A percentile compares a stretch with the other conserved stretches of the same genome.
These are phyloP conservation scores for Blepharisma stoltei DNA, from an alignment of 73 alveolate genomes.

Conservation along the genomic window DNA sequence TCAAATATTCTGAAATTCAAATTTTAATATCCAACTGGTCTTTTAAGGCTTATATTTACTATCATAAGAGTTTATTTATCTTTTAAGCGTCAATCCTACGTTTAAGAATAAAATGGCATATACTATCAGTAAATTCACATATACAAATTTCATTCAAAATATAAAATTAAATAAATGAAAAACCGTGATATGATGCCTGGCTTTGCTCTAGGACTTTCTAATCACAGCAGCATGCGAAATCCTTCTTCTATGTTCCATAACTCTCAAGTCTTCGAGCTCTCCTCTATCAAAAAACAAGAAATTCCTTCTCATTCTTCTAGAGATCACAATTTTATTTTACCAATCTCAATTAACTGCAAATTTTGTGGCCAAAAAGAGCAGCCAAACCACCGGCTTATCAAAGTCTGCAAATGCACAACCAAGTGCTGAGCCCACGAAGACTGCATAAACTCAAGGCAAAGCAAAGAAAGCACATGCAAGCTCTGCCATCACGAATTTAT, in stretches of 20 bases:
- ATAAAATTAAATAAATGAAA: too few species aligned
- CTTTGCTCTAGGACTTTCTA: conserved; percentile 5
- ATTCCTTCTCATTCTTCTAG: neutral
- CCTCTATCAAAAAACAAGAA: conserved; percentile 5
- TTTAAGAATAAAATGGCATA: too few species aligned
- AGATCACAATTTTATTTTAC: neutral
- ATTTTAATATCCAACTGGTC: too few species aligned
- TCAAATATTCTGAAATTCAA: too few species aligned
- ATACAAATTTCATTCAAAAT: too few species aligned
- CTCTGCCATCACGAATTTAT: too few species aligned
- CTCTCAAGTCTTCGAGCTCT: neutral
- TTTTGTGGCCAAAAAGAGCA: conserved; percentile 11
- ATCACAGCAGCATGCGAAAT: conserved; percentile 28
- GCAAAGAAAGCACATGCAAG: neutral
- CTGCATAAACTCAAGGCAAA: conserved; percentile 27
- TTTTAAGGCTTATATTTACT: too few species aligned
- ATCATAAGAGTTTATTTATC: too few species aligned
- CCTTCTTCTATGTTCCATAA: neutral
- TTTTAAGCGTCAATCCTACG: too few species aligned
- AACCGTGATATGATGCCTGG: neutral
- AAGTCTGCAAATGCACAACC: conserved; percentile 4
- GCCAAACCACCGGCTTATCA: neutral
- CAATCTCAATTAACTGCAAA: neutral
- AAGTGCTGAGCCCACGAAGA: conserved; percentile 1
- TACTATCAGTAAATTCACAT: too few species aligned